Percentiles rank a stretch among this genome's conserved stretches.
These are phyloP conservation scores for Aspergillus sp. DNA, from an alignment of 2,329 filamentous ascomycete genomes.

Conservation along the genomic window DNA sequence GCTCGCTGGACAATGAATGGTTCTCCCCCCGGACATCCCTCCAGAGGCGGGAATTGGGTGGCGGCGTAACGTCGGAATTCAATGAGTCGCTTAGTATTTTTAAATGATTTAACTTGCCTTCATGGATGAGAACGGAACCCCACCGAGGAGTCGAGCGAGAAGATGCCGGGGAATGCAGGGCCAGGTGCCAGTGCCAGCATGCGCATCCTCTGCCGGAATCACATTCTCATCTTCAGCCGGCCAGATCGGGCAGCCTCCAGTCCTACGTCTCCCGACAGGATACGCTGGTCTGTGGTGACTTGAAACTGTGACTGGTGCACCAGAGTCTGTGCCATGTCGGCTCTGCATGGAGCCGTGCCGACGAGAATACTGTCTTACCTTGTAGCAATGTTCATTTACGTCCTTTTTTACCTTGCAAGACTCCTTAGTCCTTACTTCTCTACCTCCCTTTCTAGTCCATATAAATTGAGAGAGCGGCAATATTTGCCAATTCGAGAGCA, in stretches of 20 bases:
- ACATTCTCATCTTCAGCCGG: not conserved
- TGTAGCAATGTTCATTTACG: not conserved
- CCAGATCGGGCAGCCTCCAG: not conserved
- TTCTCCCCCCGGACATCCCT: not conserved
- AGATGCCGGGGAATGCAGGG: not conserved
- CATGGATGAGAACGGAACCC: too few relatives aligned
- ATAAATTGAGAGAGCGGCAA: not conserved
- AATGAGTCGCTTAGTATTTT: not conserved
- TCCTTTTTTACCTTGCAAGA: too few relatives aligned
- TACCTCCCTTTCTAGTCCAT: not conserved
- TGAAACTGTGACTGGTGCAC: not conserved
- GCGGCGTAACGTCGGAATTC: not conserved
- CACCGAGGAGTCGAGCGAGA: not conserved
- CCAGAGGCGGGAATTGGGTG: not conserved
- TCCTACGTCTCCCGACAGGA: not conserved
- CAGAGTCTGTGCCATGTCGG: not conserved
- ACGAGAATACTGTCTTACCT: not conserved
- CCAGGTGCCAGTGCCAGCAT: not conserved
- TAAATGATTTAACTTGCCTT: not conserved
- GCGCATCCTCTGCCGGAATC: not conserved
- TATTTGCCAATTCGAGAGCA: not conserved
- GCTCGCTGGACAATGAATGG: not conserved
- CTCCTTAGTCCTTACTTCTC: not conserved
- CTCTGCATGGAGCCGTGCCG: not conserved
- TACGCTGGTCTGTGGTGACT: too few relatives aligned